Conservation (phyloP, 2,329 filamentous ascomycete species). For the Fusarium torreyae region DNA sequence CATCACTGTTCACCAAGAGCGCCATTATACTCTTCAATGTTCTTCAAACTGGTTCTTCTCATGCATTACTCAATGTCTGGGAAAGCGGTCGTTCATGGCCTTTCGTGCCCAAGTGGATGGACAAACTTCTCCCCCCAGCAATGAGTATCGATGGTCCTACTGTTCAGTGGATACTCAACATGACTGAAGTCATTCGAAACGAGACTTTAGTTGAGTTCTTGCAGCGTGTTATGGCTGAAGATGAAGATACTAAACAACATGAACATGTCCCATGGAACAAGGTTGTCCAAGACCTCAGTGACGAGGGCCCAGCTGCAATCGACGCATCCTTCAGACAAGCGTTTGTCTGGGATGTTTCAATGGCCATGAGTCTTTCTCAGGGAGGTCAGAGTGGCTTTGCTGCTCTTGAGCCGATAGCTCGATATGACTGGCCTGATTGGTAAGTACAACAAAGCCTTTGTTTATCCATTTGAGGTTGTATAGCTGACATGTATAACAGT, state of each 20-base stretch:
- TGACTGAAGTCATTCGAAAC: constrained; percentile 45
- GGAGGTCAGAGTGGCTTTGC: constrained; percentile 39
- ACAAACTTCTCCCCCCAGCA: constrained; percentile 53
- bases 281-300: constrained; percentile 51
- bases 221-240: constrained; percentile 47
- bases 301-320: constrained; percentile 53
- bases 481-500: constrained; percentile 41
- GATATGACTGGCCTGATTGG: constrained; percentile 59
- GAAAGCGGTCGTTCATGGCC: constrained; percentile 57
- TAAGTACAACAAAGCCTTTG: constrained; percentile 40
- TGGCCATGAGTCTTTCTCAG: constrained; percentile 47
- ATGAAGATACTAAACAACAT: constrained; percentile 46
- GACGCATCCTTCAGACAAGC: constrained; percentile 56
- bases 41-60: constrained; percentile 50
- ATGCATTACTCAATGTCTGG: constrained; percentile 55
- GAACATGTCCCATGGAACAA: constrained; percentile 56
- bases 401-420: constrained; percentile 50
- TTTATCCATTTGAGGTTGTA: no score
- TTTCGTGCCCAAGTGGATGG: constrained; percentile 56
- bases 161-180: constrained; percentile 55
- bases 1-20: constrained; percentile 52
- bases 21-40: constrained; percentile 55
- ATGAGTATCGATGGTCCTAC: constrained; percentile 58
- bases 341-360: constrained; percentile 58
- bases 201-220: constrained; percentile 53